Percentiles rank a stretch among this genome's conserved stretches.
Evolutionary conservation across 352 stramenopile species (phyloP).

Genomic region (Halophytophthora batemanensis): DNA sequence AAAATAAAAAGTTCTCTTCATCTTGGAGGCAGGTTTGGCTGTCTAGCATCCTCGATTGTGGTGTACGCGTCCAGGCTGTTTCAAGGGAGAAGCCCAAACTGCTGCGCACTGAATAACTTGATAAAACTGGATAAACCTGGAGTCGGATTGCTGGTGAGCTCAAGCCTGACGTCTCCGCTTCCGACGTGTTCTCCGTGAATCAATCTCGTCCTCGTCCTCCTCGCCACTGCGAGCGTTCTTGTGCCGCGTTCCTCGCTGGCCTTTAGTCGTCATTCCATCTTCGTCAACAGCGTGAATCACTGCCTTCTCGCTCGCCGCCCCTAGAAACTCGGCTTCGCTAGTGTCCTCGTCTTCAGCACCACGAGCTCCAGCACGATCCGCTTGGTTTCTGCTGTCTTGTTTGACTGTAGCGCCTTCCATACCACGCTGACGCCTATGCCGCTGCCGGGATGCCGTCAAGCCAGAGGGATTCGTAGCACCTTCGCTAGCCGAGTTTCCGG

Average conservation of each 20-base stretch:
- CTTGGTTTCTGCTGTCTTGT: not conserved
- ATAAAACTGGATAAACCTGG: not conserved
- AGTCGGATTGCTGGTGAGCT: slow-evolving; percentile 2
- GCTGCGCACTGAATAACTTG: too few relatives aligned
- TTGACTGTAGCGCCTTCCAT: slow-evolving; percentile 5
- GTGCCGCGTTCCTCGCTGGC: not conserved
- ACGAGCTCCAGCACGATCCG: slow-evolving; percentile 2
- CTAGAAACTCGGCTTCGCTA: slow-evolving; percentile 5
- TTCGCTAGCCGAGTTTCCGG: slow-evolving; percentile 2
- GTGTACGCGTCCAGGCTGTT: not conserved
- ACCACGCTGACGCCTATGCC: slow-evolving; percentile 6
- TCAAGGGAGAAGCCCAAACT: too few relatives aligned
- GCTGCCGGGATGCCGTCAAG: slow-evolving; percentile 12
- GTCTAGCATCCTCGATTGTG: not conserved
- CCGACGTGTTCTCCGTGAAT: slow-evolving; percentile 27
- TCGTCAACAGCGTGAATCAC: not conserved
- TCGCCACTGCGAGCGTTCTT: not conserved
- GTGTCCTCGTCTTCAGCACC: slow-evolving; percentile 11
- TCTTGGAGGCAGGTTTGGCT: not conserved
- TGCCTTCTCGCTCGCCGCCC: slow-evolving; percentile 8
- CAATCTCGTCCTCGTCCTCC: slow-evolving; percentile 24
- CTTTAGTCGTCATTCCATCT: not conserved
- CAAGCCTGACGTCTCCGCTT: slow-evolving; percentile 21
- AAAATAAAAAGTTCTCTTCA: not conserved
- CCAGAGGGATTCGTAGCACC: not conserved